Evolutionary conservation across 768 basidiomycete genomes (phyloP).

Genomic region (Crepidotus variabilis): DNA sequence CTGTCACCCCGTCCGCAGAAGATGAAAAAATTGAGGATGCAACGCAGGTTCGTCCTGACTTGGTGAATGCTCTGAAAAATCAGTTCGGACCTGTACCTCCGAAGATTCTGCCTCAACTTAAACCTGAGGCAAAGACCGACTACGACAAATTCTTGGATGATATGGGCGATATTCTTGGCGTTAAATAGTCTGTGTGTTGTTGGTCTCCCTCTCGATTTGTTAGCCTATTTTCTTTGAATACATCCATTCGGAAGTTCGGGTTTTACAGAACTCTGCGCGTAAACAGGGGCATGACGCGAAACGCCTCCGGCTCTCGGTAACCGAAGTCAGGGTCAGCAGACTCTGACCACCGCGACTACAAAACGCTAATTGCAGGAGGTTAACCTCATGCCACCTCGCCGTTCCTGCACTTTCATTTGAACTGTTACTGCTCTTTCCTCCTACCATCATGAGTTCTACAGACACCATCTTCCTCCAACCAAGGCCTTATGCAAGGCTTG

Average conservation of each 20-base stretch:
- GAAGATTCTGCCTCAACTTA: conserved; percentile 23
- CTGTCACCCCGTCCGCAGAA: conserved; percentile 20
- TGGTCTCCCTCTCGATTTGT: neutral
- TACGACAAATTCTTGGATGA: conserved; percentile 77
- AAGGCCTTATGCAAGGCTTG: conserved; percentile 56
- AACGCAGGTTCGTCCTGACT: conserved; percentile 55
- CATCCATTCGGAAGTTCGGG: neutral
- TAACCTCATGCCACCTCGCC: neutral
- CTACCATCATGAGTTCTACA: conserved; percentile 25
- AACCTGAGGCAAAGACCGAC: conserved; percentile 49
- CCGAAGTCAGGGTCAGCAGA: neutral
- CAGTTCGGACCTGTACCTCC: conserved; percentile 49
- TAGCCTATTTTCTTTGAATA: neutral
- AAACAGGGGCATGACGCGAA: neutral
- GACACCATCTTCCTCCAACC: conserved; percentile 53
- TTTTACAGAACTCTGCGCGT: neutral
- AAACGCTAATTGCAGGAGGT: neutral
- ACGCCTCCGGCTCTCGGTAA: neutral
- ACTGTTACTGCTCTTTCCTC: neutral
- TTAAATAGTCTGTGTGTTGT: conserved; percentile 12
- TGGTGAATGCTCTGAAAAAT: conserved; percentile 56
- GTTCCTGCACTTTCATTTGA: neutral
- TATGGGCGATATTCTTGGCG: conserved; percentile 61
- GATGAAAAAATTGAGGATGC: conserved; percentile 24
- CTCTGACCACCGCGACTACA: neutral